Percentiles rank a stretch among this genome's conserved stretches.
phyloP scores from a whole-genome alignment of 2,329 filamentous ascomycete genomes.

The Fusarium redolens region DNA sequence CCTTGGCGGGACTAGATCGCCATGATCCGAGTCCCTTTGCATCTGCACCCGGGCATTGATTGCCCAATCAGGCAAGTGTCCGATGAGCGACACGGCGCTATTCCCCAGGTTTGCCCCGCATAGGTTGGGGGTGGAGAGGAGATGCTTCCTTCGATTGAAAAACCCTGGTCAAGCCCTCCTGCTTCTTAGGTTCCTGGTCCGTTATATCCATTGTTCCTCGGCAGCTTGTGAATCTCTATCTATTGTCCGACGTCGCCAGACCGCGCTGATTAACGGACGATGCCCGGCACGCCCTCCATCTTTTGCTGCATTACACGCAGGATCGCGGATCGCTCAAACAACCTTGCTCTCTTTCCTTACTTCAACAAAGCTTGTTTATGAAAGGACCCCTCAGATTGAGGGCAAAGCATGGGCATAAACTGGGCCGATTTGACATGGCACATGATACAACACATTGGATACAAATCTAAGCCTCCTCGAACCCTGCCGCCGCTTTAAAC shows the following conservation, averaged over 20 bases:
- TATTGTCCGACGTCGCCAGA: conserved; percentile 27
- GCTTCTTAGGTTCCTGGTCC: conserved; percentile 10
- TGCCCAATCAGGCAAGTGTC: conserved; percentile 44
- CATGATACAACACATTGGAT: conserved; percentile 14
- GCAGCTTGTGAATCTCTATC: conserved; percentile 43
- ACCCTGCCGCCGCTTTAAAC: conserved; percentile 19
- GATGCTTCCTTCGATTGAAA: conserved; percentile 6
- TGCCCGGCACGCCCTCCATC: conserved; percentile 33
- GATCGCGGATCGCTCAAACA: conserved; percentile 1
- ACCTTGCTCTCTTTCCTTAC: conserved; percentile 2
- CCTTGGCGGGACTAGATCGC: conserved; percentile 39
- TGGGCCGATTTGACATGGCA: conserved; percentile 23
- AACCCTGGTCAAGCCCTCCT: conserved; percentile 11
- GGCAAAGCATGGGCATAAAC: neutral
- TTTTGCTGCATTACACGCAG: conserved; percentile 25
- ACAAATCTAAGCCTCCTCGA: conserved; percentile 11
- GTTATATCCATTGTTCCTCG: conserved; percentile 37
- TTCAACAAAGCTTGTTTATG: conserved; percentile 26
- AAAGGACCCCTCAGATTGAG: conserved; percentile 4
- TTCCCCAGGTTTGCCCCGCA: conserved; percentile 48
- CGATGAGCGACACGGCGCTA: conserved; percentile 36
- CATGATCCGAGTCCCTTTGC: conserved; percentile 44
- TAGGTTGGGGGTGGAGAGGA: conserved; percentile 25
- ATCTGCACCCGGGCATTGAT: conserved; percentile 40
- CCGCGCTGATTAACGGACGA: conserved; percentile 25